phyloP scores from a whole-genome alignment of 1,284 basidiomycete genomes.

The Thecaphora thlaspeos region DNA sequence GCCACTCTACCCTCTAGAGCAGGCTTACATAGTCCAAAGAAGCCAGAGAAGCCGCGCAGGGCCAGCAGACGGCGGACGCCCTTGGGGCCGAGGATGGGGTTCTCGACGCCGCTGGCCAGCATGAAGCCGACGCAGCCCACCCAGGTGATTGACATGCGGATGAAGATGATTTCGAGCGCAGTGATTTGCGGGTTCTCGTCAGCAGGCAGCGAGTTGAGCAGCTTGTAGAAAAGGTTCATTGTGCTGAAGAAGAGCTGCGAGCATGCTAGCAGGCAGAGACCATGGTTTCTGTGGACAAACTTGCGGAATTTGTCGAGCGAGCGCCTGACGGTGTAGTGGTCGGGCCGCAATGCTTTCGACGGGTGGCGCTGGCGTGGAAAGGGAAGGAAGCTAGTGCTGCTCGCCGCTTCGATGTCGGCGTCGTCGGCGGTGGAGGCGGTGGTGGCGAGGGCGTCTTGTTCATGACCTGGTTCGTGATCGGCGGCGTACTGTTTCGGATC shows the following conservation, averaged over 20 bases:
- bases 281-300: slow-evolving; percentile 29
- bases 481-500: no score
- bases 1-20: no score
- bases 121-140: slow-evolving; percentile 51
- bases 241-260: slow-evolving; percentile 40
- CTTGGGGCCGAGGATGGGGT: slow-evolving; percentile 70
- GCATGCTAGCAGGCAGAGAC: slow-evolving; percentile 25
- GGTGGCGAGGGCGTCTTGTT: no score
- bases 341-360: slow-evolving; percentile 25
- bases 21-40: slow-evolving; percentile 51
- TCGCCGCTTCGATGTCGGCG: neutral
- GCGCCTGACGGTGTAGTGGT: slow-evolving; percentile 18
- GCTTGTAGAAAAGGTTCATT: slow-evolving; percentile 68
- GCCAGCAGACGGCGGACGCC: slow-evolving; percentile 67
- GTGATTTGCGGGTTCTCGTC: slow-evolving; percentile 19
- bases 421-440: no score
- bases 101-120: slow-evolving; percentile 62
- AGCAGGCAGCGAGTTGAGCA: slow-evolving; percentile 65
- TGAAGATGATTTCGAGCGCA: slow-evolving; percentile 60
- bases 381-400: slow-evolving; percentile 13
- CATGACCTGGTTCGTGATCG: no score
- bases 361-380: slow-evolving; percentile 35
- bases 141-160: slow-evolving; percentile 63
- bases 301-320: slow-evolving; percentile 10
- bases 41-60: slow-evolving; percentile 65